Base-by-base conservation (phyloP, 331 rosid genomes). In the Pyrus hybrid region DNA sequence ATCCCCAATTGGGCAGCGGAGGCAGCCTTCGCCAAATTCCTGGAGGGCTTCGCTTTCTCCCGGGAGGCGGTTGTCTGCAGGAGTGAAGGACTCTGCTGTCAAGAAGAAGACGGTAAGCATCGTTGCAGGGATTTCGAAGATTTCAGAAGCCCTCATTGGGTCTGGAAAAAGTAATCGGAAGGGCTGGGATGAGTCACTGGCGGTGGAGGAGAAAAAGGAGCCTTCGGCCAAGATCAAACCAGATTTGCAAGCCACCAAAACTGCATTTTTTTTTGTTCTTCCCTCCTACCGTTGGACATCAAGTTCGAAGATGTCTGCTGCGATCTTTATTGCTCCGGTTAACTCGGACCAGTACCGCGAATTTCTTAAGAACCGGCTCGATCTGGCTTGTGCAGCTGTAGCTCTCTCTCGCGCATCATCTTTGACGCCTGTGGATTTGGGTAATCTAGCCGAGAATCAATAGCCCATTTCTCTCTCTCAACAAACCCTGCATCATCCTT, bases 31-130 rank as follows among this genome's bases (percentile, higher is more conserved):
- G 0, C 96, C 96, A 0, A 83, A 54, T 63, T 80, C 93, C 2
- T 68, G 97, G 18, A 68, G 99, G 64, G 87, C 95, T 67, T 94
- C 97, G 1, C 87, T 94, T 72, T 94, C 99, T 43, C 97, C 97
- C 0, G 92, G 90, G 23, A 87, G 99, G 70, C 85, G 96, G 81
- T 65, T 92, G 82, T 94, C 96, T 0, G 96, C 89, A 0, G 93
- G 87, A 1, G 75, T 90, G 1, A 94, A 87, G 83, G 97, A 90
- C 81, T 90, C 91, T 14, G 67, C 89, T 2, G 76, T 77, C 1
- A 93, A 85, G 89, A 93, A 86, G 87, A 93, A 88, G 78, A 86
- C 88, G 87, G 85, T 87, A 14, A 71, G 80, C 43, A 82, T 88
- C 1, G 90, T 75, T 5, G 91, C 89, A 5, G 97, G 94, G 29